phyloP scores from a whole-genome alignment of 1,139 yeast genomes.

The Geotrichum phurueaensis region DNA sequence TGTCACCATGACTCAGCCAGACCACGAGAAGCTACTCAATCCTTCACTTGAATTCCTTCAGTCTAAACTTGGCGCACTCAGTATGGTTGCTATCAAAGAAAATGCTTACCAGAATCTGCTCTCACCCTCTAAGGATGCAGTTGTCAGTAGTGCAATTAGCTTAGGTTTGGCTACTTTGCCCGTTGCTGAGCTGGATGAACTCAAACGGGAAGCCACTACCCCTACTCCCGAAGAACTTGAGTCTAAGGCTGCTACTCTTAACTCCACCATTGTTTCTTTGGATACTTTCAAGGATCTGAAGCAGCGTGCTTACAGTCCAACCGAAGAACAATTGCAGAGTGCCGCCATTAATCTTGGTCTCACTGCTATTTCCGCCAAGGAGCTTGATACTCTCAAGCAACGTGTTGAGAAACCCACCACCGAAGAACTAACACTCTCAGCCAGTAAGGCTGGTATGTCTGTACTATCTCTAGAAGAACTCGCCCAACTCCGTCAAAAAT shows the following conservation, averaged over 20 bases:
- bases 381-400: slow-evolving; percentile 19
- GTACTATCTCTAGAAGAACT: slow-evolving; percentile 11
- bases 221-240: slow-evolving; percentile 29
- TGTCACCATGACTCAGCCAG: slow-evolving; percentile 4
- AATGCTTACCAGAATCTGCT: slow-evolving; percentile 31
- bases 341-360: slow-evolving; percentile 28
- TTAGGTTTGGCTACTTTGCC: slow-evolving; percentile 40
- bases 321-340: slow-evolving; percentile 27
- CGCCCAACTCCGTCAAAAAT: slow-evolving; percentile 5
- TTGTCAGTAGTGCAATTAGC: slow-evolving; percentile 1
- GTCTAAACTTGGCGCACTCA: slow-evolving; percentile 1
- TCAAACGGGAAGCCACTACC: slow-evolving; percentile 22
- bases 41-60: slow-evolving; percentile 31
- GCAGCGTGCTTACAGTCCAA: slow-evolving; percentile 26
- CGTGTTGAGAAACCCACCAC: slow-evolving; percentile 13
- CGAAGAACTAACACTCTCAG: slow-evolving; percentile 11
- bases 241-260: slow-evolving; percentile 9
- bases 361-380: slow-evolving; percentile 28
- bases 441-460: slow-evolving; percentile 10
- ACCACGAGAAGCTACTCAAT: slow-evolving; percentile 2
- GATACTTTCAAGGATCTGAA: slow-evolving; percentile 25
- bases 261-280: slow-evolving; percentile 10
- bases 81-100: slow-evolving; percentile 9
- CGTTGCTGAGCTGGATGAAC: slow-evolving; percentile 26
- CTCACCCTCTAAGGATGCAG: slow-evolving; percentile 3